Evolutionary conservation across 2,329 filamentous ascomycete species (phyloP).

Genomic region (Lizonia empirigonia): DNA sequence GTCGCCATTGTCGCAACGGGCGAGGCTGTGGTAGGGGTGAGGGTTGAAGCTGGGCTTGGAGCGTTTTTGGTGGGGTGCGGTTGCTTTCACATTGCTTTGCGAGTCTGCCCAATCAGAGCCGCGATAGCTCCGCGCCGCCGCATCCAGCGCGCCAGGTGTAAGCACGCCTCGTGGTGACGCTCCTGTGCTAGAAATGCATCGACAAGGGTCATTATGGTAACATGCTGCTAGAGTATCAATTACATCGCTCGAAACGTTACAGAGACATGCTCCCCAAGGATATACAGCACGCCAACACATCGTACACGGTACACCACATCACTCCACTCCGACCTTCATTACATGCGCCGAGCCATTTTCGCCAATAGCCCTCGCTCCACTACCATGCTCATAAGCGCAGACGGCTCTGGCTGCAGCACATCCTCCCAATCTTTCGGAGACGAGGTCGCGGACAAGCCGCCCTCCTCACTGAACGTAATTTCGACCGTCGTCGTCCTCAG

Average conservation of each 20-base stretch:
- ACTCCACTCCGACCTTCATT: not conserved
- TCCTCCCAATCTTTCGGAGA: conserved; percentile 3
- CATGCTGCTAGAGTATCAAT: not conserved
- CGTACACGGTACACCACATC: not conserved
- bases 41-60: not conserved
- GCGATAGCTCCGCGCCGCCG: not conserved
- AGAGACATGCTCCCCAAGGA: conserved; percentile 8
- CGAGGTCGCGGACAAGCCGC: too few species aligned
- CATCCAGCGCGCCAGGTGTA: too few species aligned
- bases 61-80: conserved; percentile 6
- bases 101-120: conserved; percentile 2
- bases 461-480: not conserved
- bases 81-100: conserved; percentile 1
- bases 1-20: conserved; percentile 68
- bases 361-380: conserved; percentile 5
- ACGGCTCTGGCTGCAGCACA: not conserved
- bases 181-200: too few species aligned
- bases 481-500: conserved; percentile 9
- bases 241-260: not conserved
- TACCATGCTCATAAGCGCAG: not conserved
- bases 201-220: not conserved
- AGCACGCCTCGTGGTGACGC: too few species aligned
- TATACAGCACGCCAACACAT: conserved; percentile 60
- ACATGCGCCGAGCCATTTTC: not conserved
- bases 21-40: conserved; percentile 1